Percentiles rank a stretch among this genome's conserved stretches.
These are phyloP conservation scores for Priceomyces castillae DNA, from an alignment of 805 yeast genomes.

Conservation along the genomic window DNA sequence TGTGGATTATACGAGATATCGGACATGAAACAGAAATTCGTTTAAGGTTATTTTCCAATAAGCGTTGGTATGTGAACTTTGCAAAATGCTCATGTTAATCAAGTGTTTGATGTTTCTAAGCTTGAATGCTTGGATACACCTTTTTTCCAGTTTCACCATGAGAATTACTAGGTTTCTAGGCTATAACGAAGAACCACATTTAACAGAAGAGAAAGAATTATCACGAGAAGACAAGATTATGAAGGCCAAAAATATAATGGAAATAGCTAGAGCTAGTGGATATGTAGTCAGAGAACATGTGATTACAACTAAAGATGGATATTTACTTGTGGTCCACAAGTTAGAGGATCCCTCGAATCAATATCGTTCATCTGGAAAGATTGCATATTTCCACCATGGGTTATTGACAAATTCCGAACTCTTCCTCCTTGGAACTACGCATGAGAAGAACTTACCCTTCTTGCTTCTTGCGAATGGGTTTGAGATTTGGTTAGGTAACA, in stretches of 20 bases:
- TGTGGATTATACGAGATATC: no score
- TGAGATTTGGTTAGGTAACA: constrained; percentile 27
- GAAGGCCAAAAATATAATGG: constrained; percentile 20
- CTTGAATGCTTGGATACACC: not conserved
- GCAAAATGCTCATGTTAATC: not conserved
- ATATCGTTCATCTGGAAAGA: constrained; percentile 3
- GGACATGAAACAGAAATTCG: no score
- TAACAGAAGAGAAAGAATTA: not conserved
- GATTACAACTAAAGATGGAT: constrained; percentile 27
- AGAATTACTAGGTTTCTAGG: not conserved
- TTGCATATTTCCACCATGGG: constrained; percentile 34
- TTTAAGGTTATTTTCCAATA: no score
- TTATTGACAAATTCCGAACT: constrained; percentile 38
- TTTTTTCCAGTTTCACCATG: not conserved
- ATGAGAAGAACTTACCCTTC: constrained; percentile 22
- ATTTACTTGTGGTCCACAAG: constrained; percentile 28
- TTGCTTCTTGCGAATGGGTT: constrained; percentile 21
- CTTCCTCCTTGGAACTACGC: constrained; percentile 22
- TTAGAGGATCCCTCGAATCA: constrained; percentile 13
- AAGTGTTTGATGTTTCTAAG: not conserved
- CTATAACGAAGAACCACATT: not conserved
- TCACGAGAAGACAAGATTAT: constrained; percentile 5
- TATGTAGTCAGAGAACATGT: constrained; percentile 29
- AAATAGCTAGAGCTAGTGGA: constrained; percentile 22
- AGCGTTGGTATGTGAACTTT: not conserved